Conservation (phyloP, 306 rosid species). For the Albizia julibrissin region DNA sequence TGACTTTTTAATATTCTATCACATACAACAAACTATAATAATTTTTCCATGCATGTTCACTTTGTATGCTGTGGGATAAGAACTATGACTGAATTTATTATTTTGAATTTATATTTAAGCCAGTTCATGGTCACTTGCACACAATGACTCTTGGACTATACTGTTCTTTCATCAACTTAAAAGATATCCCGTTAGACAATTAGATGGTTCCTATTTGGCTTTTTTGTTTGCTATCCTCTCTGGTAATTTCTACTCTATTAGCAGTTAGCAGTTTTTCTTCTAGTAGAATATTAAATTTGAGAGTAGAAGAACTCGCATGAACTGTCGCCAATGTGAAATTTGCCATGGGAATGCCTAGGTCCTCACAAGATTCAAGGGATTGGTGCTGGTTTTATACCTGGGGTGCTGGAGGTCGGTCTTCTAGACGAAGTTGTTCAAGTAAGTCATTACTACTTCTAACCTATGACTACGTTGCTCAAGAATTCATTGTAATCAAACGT, state of each 20-base stretch:
- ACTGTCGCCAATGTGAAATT: constrained; percentile 21
- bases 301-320: constrained; percentile 13
- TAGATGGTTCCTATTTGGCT: not conserved
- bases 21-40: not conserved
- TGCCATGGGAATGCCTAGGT: constrained; percentile 50
- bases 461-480: constrained; percentile 15
- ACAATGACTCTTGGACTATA: constrained; percentile 17
- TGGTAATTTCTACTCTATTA: not conserved
- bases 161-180: constrained; percentile 4
- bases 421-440: constrained; percentile 77
- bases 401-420: constrained; percentile 70
- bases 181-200: not conserved
- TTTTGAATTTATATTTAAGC: constrained; percentile 14
- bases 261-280: not conserved
- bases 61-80: not conserved
- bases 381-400: constrained; percentile 88
- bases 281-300: constrained; percentile 10
- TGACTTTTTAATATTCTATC: not conserved
- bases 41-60: constrained; percentile 12
- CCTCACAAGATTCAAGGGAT: constrained; percentile 96
- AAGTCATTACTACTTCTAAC: constrained; percentile 34
- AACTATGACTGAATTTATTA: constrained; percentile 1
- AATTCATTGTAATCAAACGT: constrained; percentile 2
- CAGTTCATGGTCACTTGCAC: constrained; percentile 25
- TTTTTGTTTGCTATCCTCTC: constrained; percentile 7